Percentiles rank a stretch among this genome's conserved stretches.
phyloP scores from a whole-genome alignment of 2,329 filamentous ascomycete genomes.

The Exophiala calicioides region DNA sequence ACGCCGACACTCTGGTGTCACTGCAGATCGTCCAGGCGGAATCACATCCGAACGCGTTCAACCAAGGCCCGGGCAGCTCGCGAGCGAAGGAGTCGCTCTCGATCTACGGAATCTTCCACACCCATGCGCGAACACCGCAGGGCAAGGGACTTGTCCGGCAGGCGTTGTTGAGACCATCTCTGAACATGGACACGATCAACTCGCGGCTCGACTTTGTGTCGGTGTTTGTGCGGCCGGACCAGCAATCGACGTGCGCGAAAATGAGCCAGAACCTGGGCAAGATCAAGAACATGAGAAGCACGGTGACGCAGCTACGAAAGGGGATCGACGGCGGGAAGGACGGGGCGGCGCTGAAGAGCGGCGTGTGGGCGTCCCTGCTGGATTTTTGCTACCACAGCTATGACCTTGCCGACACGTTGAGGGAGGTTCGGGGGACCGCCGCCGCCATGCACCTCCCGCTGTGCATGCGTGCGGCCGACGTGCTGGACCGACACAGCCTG shows the following conservation, averaged over 20 bases:
- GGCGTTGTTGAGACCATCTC: conserved; percentile 76
- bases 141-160: conserved; percentile 74
- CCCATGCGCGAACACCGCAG: conserved; percentile 74
- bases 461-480: conserved; percentile 54
- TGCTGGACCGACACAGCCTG: conserved; percentile 61
- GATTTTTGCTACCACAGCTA: conserved; percentile 72
- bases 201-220: conserved; percentile 71
- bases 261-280: conserved; percentile 65
- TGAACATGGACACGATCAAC: conserved; percentile 66
- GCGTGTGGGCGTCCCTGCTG: conserved; percentile 72
- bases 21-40: conserved; percentile 85
- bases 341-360: conserved; percentile 60
- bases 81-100: conserved; percentile 79
- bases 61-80: conserved; percentile 66
- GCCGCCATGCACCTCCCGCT: conserved; percentile 4
- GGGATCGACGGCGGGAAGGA: conserved; percentile 64
- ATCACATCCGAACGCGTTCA: conserved; percentile 77
- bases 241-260: conserved; percentile 56
- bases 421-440: conserved; percentile 58
- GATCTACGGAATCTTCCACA: conserved; percentile 78
- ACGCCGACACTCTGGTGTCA: conserved; percentile 74
- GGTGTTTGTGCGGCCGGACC: conserved; percentile 67
- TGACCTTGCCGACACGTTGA: conserved; percentile 66
- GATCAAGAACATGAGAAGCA: conserved; percentile 72
- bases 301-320: conserved; percentile 71